Base-by-base conservation (phyloP, 2,329 filamentous ascomycete genomes). In the Aspergillus udagawae region DNA sequence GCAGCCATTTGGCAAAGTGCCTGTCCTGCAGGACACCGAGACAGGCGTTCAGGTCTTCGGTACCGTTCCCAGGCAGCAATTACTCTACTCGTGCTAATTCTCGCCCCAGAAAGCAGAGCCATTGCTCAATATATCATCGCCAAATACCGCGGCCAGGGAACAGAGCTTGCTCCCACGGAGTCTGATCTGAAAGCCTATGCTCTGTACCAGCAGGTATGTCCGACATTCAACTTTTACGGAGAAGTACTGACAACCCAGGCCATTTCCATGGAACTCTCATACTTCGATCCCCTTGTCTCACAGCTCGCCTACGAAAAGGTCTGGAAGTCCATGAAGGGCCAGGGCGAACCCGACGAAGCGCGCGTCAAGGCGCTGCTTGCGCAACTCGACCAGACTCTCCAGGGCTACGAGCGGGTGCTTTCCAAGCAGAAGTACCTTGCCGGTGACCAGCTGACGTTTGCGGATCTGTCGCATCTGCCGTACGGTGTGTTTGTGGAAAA, bases 1-100 rank as follows among this genome's bases (percentile, higher is more conserved):
- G 20, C 68, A 74, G 17, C 73, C 72, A 0, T 75, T 75, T 42
- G 73, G 73, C 1, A 73, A 71, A 58, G 60, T 75, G 0, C 73
- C 73, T 10, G 64, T 68, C n/a, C 56, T 75, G 3, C 66, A 72
- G 3, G 73, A 74, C 50, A 68, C 69, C 45, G 71, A 68, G 1
- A 69, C 66, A 32, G 44, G 67, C n/a, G 35, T 74, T 1, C 67
- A 60, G 27, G 49, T 61, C 41, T 61, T 58, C 21, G 59, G 59
- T 63, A 21, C 20, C 14, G 42, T 38, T 6, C 9, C 14, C 42
- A 14, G 4, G 17, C 21, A 38, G 14, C 2, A 0, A 38, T 17
- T 3, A 14, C 1, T 7, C 1, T 38, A 17, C 14, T 17, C 14
- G 5, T 17, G 14, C 32, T 38, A 6, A 38, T 17, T 38, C 14